phyloP scores from a whole-genome alignment of 140 eudicot species.

The Bidens hawaiensis region DNA sequence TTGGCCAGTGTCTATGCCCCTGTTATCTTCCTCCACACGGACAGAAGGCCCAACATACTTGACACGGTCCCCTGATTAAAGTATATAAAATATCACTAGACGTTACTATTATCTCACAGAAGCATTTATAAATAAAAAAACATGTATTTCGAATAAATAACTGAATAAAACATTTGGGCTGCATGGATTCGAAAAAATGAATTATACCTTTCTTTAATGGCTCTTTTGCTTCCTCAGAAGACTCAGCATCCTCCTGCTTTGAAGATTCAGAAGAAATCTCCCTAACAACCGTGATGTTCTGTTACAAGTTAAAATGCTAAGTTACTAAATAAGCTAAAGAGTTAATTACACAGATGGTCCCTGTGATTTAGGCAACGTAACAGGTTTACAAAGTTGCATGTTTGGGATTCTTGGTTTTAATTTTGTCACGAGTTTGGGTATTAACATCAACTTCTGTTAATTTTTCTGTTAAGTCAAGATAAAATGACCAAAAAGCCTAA shows the following conservation, averaged over 20 bases:
- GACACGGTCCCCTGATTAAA: constrained; percentile 80
- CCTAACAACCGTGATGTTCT: constrained; percentile 73
- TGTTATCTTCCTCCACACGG: constrained; percentile 50
- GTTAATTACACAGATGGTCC: too few relatives aligned
- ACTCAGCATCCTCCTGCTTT: constrained; percentile 42
- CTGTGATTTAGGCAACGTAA: too few relatives aligned
- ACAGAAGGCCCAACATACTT: constrained; percentile 73
- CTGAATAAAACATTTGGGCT: neutral
- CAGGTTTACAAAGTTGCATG: too few relatives aligned
- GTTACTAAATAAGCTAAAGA: neutral
- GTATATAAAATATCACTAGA: constrained; percentile 12
- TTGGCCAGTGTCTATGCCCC: constrained; percentile 81
- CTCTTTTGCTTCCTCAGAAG: constrained; percentile 46
- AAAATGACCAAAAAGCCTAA: too few relatives aligned
- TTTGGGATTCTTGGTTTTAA: too few relatives aligned
- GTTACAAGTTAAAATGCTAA: constrained; percentile 20
- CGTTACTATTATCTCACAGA: neutral
- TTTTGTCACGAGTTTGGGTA: too few relatives aligned
- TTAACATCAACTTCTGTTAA: too few relatives aligned
- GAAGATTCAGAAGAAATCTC: constrained; percentile 61
- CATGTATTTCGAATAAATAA: constrained; percentile 1
- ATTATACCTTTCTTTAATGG: constrained; percentile 72
- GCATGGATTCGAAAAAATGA: neutral
- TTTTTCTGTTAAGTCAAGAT: too few relatives aligned
- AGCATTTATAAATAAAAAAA: neutral